phyloP scores from a whole-genome alignment of 768 basidiomycete genomes.

The Xanthoconium purpureum region DNA sequence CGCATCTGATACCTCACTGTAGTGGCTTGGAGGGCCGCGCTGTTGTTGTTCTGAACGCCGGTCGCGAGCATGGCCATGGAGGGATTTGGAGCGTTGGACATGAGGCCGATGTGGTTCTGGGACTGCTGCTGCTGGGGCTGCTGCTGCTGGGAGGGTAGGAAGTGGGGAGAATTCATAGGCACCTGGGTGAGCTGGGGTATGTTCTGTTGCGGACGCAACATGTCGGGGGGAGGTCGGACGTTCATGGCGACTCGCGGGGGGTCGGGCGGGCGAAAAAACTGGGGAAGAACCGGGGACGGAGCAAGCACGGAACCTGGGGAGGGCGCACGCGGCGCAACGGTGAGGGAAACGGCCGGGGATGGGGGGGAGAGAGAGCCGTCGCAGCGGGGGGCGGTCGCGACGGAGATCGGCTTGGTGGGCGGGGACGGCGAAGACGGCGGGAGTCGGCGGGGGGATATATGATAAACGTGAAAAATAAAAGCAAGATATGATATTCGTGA shows the following conservation, averaged over 20 bases:
- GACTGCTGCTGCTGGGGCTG: slow-evolving; percentile 34
- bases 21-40: slow-evolving; percentile 22
- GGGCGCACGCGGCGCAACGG: slow-evolving; percentile 1
- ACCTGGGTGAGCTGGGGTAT: slow-evolving; percentile 39
- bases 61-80: slow-evolving; percentile 40
- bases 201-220: slow-evolving; percentile 43
- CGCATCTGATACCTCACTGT: slow-evolving; percentile 33
- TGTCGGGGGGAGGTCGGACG: slow-evolving; percentile 41
- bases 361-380: slow-evolving; percentile 6
- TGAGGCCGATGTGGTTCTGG: slow-evolving; percentile 36
- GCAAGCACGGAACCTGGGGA: background rate
- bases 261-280: slow-evolving; percentile 8
- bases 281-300: background rate
- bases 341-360: slow-evolving; percentile 1
- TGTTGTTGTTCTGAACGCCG: slow-evolving; percentile 26
- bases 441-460: slow-evolving; percentile 4
- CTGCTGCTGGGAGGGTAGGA: slow-evolving; percentile 39
- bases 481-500: slow-evolving; percentile 27
- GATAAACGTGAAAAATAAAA: slow-evolving; percentile 19
- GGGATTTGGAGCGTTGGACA: slow-evolving; percentile 33
- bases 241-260: slow-evolving; percentile 40
- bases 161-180: slow-evolving; percentile 36
- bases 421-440: background rate
- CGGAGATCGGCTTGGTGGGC: slow-evolving; percentile 15
- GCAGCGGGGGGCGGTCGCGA: slow-evolving; percentile 12